Conservation (phyloP, 306 rosid genomes). For the Notholithocarpus densiflorus region DNA sequence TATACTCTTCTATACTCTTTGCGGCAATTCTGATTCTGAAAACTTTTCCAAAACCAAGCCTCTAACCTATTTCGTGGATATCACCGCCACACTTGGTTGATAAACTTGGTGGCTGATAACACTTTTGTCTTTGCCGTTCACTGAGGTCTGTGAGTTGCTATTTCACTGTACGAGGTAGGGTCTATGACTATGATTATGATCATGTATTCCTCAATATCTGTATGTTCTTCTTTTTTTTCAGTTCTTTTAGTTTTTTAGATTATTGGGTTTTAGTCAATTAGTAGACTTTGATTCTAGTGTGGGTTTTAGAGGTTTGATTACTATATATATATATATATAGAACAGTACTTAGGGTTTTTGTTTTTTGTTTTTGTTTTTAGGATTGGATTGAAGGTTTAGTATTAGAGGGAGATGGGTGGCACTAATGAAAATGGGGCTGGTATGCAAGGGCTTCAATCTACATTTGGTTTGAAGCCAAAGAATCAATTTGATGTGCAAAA, state of each 20-base stretch:
- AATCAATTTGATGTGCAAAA: constrained; percentile 38
- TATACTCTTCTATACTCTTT: no score
- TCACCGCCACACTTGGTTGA: neutral
- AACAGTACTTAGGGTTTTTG: constrained; percentile 1
- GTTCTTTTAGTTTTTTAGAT: neutral
- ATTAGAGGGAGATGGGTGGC: constrained; percentile 47
- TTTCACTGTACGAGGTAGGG: neutral
- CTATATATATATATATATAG: neutral
- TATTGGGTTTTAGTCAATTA: neutral
- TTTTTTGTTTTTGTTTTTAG: neutral
- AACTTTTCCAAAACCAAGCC: neutral
- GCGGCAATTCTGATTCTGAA: neutral
- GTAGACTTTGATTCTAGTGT: neutral
- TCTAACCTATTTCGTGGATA: neutral
- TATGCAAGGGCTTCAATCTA: constrained; percentile 26
- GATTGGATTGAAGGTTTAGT: neutral
- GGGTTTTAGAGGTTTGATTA: neutral
- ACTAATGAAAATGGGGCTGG: constrained; percentile 34
- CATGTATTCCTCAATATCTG: neutral
- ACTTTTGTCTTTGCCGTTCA: neutral
- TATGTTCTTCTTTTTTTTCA: neutral
- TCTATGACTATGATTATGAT: neutral
- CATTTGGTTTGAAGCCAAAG: constrained; percentile 35
- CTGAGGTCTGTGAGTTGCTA: neutral
- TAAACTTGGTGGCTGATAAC: neutral